Evolutionary conservation across 495 filamentous ascomycete genomes (phyloP), one percentile per base, ranked within the genome.

Genomic region (Pyrenula aspistea): DNA sequence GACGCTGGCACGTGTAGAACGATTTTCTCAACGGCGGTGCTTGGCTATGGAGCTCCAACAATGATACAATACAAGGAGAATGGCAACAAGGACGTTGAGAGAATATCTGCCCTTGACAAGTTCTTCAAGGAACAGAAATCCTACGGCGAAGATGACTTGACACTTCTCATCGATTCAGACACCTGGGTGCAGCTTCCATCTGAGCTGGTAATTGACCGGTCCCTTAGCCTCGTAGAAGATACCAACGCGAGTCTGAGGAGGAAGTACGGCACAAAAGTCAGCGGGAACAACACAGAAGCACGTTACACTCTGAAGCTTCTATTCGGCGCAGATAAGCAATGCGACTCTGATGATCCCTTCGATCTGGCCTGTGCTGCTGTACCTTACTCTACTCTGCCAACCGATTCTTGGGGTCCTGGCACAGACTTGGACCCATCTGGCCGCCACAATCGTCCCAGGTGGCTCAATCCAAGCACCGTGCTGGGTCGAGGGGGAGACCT

Each of bases 131-230:
- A 75, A 25, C 70, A 66, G 23, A 68, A 73, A 49, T 64, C 73
- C 49, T 67, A 80, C 22, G 68, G 72, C 25, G 77, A 81, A 52
- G 67, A 77, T n/a, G 84, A 86, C 65, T 60, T 87, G 51, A 76
- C 85, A 0, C 62, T 87, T 56, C 64, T 85, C 47, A 71, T 82
- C 0, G 82, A 84, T 63, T 63, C 71, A 47, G 80, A 85, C 57
- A 68, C 74, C 0, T 80, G 79, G 70, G 84, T 87, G 62, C 83
- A 87, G 63, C 65, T 85, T 24, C 81, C 80, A 0, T 73, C 80
- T 1, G 75, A 83, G 49, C 67, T 86, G 10, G 61, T 83, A 57
- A 74, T 87, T 2, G 63, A 73, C 53, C 71, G 81, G 36, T 85
- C 80, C 60, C 73, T 80, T 55, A 65, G 66, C 2, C 63, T 83